Evolutionary conservation across 495 filamentous ascomycete genomes (phyloP), one percentile per base, ranked within the genome.

Genomic region (Talaromyces stipitatus): DNA sequence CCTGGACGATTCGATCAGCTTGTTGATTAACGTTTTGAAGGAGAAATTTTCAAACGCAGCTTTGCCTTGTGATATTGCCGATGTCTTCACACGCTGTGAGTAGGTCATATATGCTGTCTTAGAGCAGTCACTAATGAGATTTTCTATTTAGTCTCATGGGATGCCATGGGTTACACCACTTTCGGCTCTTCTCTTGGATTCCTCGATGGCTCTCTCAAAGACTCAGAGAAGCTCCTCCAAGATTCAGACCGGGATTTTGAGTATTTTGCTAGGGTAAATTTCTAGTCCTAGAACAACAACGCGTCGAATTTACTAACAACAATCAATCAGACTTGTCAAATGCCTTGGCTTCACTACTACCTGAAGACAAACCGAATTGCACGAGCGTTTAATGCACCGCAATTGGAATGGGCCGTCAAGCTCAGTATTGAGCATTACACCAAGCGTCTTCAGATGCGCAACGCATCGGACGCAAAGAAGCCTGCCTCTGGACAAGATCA

Each of bases 121-220:
- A n/a, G 22, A 36, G 16, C n/a, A 14, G 24, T 7, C 10, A 20
- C 43, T 26, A n/a, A 47, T 47, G 2, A 8, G 12, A 18, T 47
- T 47, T 3, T 27, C 29, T 18, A 4, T 8, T 22, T 47, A 73
- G 70, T 70, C 57, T 71, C 72, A 16, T 75, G 67, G 65, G 72
- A 73, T 55, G 61, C 58, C 2, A 69, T 73, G 56, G 64, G 68
- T 30, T 61, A 71, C 43, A 58, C 66, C 28, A 73, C 70, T 27
- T 72, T 72, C 55, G 66, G 63, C 8, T 47, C 66, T 28, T 41
- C 59, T 60, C 32, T 54, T 69, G 4, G 69, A 66, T n/a, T 66
- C 36, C 58, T 62, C 54, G 48, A 69, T 57, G 43, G 60, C 55
- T 18, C 43, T 26, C 43, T 47, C 18, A 14, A 47, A n/a, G 24